phyloP scores from a whole-genome alignment of 1,284 basidiomycete species.

The Apiotrichum montevideense region DNA sequence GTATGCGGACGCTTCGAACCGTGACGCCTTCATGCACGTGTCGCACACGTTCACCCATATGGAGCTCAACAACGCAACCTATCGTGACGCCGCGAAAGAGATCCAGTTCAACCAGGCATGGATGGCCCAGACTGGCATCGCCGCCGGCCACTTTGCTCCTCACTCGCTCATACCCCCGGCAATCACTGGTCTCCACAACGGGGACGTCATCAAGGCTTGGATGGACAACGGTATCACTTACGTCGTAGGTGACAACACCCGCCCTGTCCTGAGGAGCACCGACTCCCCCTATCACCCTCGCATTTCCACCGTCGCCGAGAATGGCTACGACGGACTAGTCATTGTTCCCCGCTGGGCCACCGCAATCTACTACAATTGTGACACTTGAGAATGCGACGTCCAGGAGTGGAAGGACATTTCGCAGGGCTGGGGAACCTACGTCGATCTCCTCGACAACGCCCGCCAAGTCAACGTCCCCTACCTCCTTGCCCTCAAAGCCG shows the following conservation, averaged over 20 bases:
- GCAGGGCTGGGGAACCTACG: conserved; percentile 2
- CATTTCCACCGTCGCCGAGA: conserved; percentile 2
- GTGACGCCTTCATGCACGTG: conserved; percentile 7
- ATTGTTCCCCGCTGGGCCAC: conserved; percentile 11
- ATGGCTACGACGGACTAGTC: conserved; percentile 5
- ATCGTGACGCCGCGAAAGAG: conserved; percentile 4
- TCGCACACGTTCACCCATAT: conserved; percentile 9
- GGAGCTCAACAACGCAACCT: conserved; percentile 9
- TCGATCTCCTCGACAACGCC: conserved; percentile 5
- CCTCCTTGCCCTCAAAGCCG: conserved; percentile 3
- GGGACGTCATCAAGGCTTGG: conserved; percentile 9
- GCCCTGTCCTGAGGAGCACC: conserved; percentile 3
- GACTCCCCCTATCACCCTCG: conserved; percentile 1
- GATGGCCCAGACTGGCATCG: conserved; percentile 5
- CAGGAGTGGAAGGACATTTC: conserved; percentile 8
- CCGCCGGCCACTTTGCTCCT: not conserved
- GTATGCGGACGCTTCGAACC: not conserved
- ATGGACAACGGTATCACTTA: conserved; percentile 8
- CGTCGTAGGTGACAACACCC: conserved; percentile 11
- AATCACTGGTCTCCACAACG: conserved; percentile 13
- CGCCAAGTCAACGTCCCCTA: conserved; percentile 3
- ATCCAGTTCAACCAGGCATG: conserved; percentile 14
- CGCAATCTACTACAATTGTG: conserved; percentile 10
- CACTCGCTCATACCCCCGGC: conserved; percentile 7
- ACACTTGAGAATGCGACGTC: conserved; percentile 8